Evolutionary conservation across 208 protist genomes (phyloP).

Genomic region (Leishmania tropica): DNA sequence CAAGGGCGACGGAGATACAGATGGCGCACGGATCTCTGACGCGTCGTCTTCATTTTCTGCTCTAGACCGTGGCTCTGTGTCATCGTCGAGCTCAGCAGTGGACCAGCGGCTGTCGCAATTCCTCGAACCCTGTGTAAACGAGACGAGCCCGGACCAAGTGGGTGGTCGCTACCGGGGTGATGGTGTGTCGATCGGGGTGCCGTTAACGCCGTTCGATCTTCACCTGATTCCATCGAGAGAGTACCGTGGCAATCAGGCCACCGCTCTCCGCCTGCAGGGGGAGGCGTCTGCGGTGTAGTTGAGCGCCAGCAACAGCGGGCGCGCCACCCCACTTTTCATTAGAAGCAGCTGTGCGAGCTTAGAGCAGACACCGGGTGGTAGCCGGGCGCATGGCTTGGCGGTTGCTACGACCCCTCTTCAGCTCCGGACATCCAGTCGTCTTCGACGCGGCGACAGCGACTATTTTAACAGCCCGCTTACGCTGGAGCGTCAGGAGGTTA

Average conservation of each 20-base stretch:
- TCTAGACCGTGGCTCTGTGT: neutral
- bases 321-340: neutral
- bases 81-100: neutral
- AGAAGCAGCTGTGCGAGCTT: neutral
- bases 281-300: neutral
- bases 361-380: neutral
- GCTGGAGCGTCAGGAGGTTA: neutral
- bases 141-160: neutral
- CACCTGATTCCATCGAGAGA: neutral
- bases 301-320: too few relatives aligned
- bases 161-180: neutral
- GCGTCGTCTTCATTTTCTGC: neutral
- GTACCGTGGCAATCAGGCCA: too few relatives aligned
- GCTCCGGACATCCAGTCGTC: neutral
- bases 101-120: constrained; percentile 21
- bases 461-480: neutral
- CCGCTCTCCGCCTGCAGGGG: neutral
- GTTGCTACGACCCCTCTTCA: neutral
- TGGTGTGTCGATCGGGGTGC: neutral
- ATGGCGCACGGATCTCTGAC: neutral
- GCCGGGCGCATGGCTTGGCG: neutral
- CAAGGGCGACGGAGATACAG: neutral
- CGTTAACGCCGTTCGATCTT: constrained; percentile 5
- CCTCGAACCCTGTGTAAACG: neutral
- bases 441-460: neutral